These are phyloP conservation scores for Phytophthora meadii DNA, from an alignment of 352 stramenopile genomes.

Conservation along the genomic window DNA sequence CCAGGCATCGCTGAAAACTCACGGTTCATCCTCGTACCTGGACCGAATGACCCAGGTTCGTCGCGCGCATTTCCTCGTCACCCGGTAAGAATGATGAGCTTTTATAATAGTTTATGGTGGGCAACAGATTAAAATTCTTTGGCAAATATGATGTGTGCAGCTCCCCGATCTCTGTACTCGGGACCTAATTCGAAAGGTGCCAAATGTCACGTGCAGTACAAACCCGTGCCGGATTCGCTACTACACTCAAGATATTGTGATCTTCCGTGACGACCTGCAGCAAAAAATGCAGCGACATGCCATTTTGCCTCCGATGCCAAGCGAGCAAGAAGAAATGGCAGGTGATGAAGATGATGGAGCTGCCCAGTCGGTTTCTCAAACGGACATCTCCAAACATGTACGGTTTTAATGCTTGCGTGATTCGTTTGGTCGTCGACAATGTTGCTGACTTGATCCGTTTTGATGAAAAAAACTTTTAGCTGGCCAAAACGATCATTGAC, in stretches of 20 bases:
- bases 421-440: neutral
- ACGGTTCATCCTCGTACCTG: constrained; percentile 93
- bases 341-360: constrained; percentile 32
- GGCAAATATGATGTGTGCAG: constrained; percentile 29
- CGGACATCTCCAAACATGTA: constrained; percentile 86
- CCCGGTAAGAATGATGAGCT: constrained; percentile 43
- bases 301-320: constrained; percentile 66
- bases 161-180: constrained; percentile 73
- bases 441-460: constrained; percentile 14
- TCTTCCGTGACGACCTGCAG: constrained; percentile 93
- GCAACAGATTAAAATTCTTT: too few relatives aligned
- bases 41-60: constrained; percentile 91
- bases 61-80: constrained; percentile 84
- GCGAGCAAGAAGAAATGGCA: constrained; percentile 37
- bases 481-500: constrained; percentile 91
- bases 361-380: constrained; percentile 43
- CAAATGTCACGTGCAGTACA: constrained; percentile 84
- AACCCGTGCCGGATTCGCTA: constrained; percentile 95
- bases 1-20: constrained; percentile 81
- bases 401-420: constrained; percentile 14
- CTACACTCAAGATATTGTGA: constrained; percentile 94
- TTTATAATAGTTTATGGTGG: neutral
- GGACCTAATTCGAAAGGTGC: constrained; percentile 72
- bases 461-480: constrained; percentile 29
- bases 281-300: constrained; percentile 92